Base-by-base conservation (phyloP, 75 land plant genomes). In the Selaginella moellendorffii region DNA sequence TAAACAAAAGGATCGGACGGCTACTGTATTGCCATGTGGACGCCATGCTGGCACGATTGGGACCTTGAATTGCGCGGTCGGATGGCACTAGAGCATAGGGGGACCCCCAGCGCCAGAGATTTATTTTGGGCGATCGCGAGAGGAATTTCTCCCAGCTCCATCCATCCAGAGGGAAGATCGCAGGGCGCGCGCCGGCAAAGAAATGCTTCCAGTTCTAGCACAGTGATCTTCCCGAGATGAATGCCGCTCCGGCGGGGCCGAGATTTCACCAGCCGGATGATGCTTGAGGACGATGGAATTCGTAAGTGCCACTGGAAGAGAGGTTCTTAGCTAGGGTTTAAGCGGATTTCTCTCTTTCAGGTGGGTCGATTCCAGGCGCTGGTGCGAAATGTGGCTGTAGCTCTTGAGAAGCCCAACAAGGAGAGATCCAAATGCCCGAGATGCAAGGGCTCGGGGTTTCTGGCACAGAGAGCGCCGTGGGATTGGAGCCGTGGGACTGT, bases 381-480 rank as follows among this genome's bases (percentile, higher is more conserved):
- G 14, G 46, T 36, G 10, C 46, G 63, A 24, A 65, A 63, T 64
- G 66, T 70, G 24, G 26, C 54, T 25, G 66, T 52, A 53, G 17
- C 63, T 26, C 53, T 70, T 53, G 18, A 28, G n/a, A 27, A 53
- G 22, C 1, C 68, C 53, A 51, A 70, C 29, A 63, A 51, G n/a
- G 30, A 53, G 59, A 25, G 59, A 52, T 29, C 72, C 24, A 70
- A 63, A 54, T 70, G 72, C 53, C 72, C 72, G 29, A 46, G 72
- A 20, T 70, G 72, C 52, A 63, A 54, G 26, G 72, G 72, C 24
- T 64, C 72, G 25, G 72, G 72, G 54, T 27, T 70, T 51, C 68
- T 70, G 20, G 21, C 51, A 2, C 25, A 20, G 26, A 23, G 31
- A 20, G 26, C 54, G 0, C 18, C 1, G 1, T 63, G 72, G 69